These are phyloP conservation scores for Madurella fahalii DNA, from an alignment of 2,329 filamentous ascomycete species.

Conservation along the genomic window DNA sequence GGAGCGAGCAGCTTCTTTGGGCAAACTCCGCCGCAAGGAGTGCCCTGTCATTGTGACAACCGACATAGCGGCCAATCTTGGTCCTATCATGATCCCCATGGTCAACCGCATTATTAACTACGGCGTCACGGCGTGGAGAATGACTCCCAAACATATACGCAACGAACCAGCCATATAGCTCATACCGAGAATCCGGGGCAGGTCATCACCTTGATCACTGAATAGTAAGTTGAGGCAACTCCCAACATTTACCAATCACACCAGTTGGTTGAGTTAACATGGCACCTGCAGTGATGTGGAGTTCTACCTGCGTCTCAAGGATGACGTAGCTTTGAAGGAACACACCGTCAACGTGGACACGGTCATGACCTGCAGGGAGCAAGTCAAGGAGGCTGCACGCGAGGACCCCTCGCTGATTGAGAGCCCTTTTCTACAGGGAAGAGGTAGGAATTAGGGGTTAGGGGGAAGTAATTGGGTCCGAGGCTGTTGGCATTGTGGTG, in stretches of 20 bases:
- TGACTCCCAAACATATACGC: neutral
- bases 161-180: neutral
- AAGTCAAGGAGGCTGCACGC: constrained; percentile 2
- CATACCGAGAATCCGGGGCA: constrained; percentile 5
- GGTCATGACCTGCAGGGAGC: constrained; percentile 4
- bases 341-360: constrained; percentile 2
- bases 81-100: constrained; percentile 1
- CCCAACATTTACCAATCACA: neutral
- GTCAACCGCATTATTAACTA: constrained; percentile 9
- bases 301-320: neutral
- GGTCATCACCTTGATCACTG: constrained; percentile 4
- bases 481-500: too few species aligned
- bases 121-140: constrained; percentile 3
- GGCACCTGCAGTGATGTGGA: constrained; percentile 3
- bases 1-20: constrained; percentile 10
- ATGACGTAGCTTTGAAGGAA: constrained; percentile 1
- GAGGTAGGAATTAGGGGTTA: constrained; percentile 3
- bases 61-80: constrained; percentile 5
- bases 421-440: too few species aligned
- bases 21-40: constrained; percentile 9
- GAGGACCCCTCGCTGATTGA: constrained; percentile 5
- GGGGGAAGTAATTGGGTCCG: neutral
- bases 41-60: constrained; percentile 10
- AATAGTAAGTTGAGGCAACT: constrained; percentile 8
- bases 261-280: neutral